A percentile compares a stretch with the other conserved stretches of the same genome.
These are phyloP conservation scores for Cydonia oblonga DNA, from an alignment of 331 rosid species.

Conservation along the genomic window DNA sequence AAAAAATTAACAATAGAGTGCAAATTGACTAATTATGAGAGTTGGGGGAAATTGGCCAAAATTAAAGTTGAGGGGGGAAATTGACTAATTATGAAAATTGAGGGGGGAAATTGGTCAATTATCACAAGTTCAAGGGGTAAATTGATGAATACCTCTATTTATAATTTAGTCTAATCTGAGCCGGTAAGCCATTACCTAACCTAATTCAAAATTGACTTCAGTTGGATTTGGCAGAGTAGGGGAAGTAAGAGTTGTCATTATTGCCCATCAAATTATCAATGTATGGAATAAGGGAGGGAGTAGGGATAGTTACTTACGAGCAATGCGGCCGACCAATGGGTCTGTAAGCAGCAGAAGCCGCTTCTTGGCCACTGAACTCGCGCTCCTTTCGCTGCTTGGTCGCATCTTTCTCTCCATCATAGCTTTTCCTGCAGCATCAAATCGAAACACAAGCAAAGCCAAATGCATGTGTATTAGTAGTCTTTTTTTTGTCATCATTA, in stretches of 20 bases:
- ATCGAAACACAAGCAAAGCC: background rate
- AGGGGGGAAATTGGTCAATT: no score
- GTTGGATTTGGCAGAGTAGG: background rate
- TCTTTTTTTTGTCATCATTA: background rate
- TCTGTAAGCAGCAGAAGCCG: constrained; percentile 21
- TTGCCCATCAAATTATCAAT: no score
- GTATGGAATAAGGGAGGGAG: no score
- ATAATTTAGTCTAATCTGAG: background rate
- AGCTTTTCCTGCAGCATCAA: constrained; percentile 36
- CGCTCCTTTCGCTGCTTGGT: constrained; percentile 30
- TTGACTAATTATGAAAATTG: no score
- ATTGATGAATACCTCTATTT: no score
- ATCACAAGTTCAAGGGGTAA: no score
- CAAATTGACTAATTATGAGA: no score
- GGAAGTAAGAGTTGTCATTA: background rate
- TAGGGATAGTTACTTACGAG: constrained; percentile 52
- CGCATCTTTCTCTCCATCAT: constrained; percentile 28
- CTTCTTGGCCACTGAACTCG: constrained; percentile 23
- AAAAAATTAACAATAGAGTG: no score
- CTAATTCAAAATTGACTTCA: background rate
- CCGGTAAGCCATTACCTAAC: background rate
- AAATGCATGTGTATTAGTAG: background rate
- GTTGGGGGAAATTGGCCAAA: no score
- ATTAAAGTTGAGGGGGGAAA: no score
- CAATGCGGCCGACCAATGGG: constrained; percentile 61